Conservation (phyloP, 2,329 filamentous ascomycete genomes). For the Ophiostoma ulmi region DNA sequence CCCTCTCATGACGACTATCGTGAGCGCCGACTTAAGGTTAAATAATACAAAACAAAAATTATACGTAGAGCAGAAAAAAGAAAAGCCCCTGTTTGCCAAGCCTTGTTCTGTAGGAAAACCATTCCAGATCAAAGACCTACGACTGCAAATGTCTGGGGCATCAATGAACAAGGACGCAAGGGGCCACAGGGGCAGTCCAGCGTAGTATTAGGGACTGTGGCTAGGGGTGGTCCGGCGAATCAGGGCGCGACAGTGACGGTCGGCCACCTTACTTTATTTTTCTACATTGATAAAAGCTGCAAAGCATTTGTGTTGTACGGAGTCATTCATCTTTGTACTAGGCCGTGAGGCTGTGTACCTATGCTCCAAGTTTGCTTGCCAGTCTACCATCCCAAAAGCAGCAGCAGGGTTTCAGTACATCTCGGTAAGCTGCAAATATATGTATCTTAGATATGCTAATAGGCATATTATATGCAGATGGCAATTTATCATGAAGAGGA, state of each 20-base stretch:
- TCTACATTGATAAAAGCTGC: not conserved
- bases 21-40: not conserved
- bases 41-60: not conserved
- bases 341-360: not conserved
- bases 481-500: not conserved
- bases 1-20: not conserved
- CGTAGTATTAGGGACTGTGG: not conserved
- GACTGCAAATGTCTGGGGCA: not conserved
- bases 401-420: not conserved
- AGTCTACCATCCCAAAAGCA: not conserved
- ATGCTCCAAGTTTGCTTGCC: not conserved
- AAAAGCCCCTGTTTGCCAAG: constrained; percentile 2
- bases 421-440: not conserved
- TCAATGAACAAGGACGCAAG: not conserved
- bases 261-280: not conserved
- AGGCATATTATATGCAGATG: not conserved
- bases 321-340: not conserved
- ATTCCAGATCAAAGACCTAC: constrained; percentile 4
- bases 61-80: not conserved
- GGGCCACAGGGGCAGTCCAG: not conserved
- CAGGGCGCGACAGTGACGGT: not conserved
- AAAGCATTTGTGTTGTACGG: not conserved
- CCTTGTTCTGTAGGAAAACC: not conserved
- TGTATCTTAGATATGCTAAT: not conserved
- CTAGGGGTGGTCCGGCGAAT: not conserved